Evolutionary conservation across 2,329 filamentous ascomycete species (phyloP).

Genomic region (Fusarium pseudocircinatum): DNA sequence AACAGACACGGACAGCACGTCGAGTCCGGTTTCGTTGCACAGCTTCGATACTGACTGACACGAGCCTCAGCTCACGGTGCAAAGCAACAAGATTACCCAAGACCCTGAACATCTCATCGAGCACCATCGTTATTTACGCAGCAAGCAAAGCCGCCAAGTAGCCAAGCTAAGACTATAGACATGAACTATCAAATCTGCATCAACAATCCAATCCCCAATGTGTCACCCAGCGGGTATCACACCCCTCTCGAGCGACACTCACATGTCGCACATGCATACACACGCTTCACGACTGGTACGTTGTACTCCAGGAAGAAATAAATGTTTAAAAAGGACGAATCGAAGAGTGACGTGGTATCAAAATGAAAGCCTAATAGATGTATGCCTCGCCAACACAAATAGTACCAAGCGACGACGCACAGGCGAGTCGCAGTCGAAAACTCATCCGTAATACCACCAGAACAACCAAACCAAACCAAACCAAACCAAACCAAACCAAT

Average conservation of each 20-base stretch:
- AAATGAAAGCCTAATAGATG: conserved; percentile 43
- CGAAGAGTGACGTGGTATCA: conserved; percentile 44
- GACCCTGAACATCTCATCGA: conserved; percentile 1
- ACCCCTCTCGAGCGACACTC: background rate
- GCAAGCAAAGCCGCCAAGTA: conserved; percentile 9
- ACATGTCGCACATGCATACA: background rate
- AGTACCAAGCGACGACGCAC: conserved; percentile 34
- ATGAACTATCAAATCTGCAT: background rate
- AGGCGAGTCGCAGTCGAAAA: conserved; percentile 33
- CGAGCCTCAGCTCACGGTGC: background rate
- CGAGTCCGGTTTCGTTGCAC: conserved; percentile 10
- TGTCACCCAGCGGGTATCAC: background rate
- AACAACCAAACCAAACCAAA: background rate
- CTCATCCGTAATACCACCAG: conserved; percentile 19
- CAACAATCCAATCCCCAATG: background rate
- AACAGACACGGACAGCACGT: background rate
- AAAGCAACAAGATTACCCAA: background rate
- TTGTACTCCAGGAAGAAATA: conserved; percentile 2
- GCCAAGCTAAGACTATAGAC: background rate
- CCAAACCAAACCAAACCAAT: conserved; percentile 26
- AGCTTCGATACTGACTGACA: background rate
- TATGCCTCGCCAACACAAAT: conserved; percentile 39
- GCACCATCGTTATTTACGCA: conserved; percentile 19
- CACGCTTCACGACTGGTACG: conserved; percentile 2
- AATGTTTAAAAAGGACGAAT: conserved; percentile 32